Evolutionary conservation across 1,139 yeast genomes (phyloP), one percentile per base, ranked within the genome.

Genomic region (Nakaseomyces delphensis): DNA sequence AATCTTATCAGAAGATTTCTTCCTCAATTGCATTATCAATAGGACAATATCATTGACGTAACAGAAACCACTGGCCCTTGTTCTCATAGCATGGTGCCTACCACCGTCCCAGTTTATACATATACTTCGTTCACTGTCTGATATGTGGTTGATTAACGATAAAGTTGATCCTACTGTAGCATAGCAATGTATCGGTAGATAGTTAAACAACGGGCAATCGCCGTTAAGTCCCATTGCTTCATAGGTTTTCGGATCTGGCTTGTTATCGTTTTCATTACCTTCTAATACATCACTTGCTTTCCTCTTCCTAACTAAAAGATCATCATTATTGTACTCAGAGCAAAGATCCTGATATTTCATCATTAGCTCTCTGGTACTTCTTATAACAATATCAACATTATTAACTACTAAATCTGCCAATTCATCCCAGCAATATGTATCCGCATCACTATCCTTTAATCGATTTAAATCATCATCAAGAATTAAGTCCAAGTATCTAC

Each of bases 41-140:
- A 83, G 54, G 0, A 76, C 79, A 5, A 79, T 70, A 55, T 83
- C 93, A 51, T 83, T 82, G 5, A 80, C 64, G 53, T 83, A 83
- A 56, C 94, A 83, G 54, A 79, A 83, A 3, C 94, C 94, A 11
- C 83, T 69, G 1, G 86, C 83, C 33, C 56, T 64, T 0, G 69
- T 55, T 49, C 72, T 73, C 32, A 63, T 65, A 5, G 81, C 79
- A 59, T 83, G 94, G 54, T 83, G 93, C 40, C 93, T 60, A 1
- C 94, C 94, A 2, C 93, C 94, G 52, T 76, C 76, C 89, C 89
- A 83, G 54, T 81, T 81, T 37, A 83, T 67, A 0, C 73, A 79
- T 2, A 79, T 64, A 4, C 61, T 53, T 19, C 52, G 50, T 29
- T 42, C 45, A 10, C 2, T 31, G 21, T 41, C 48, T 57, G 45